Evolutionary conservation across 2,329 filamentous ascomycete species (phyloP).

Genomic region (Thelonectria olida): DNA sequence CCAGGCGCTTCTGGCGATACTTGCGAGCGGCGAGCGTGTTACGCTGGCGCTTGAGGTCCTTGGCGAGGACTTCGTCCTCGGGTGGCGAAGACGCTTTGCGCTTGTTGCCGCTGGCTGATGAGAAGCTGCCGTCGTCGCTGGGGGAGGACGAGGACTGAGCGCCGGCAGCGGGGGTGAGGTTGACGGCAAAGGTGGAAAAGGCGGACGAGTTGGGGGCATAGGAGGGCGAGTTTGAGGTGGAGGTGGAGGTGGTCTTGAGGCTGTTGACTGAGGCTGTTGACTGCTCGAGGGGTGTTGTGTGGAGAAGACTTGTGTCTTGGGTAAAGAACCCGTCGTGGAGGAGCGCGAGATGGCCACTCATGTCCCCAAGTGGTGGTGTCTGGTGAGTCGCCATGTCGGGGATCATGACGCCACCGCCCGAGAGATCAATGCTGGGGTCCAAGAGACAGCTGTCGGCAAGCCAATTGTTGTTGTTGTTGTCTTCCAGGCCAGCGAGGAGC

Average conservation of each 20-base stretch:
- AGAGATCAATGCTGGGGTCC: slow-evolving; percentile 13
- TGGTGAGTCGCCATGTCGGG: slow-evolving; percentile 20
- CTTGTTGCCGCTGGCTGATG: slow-evolving; percentile 17
- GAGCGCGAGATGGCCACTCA: slow-evolving; percentile 13
- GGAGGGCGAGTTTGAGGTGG: slow-evolving; percentile 28
- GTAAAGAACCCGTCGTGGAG: slow-evolving; percentile 26
- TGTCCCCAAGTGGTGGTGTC: slow-evolving; percentile 18
- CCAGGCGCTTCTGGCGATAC: slow-evolving; percentile 76
- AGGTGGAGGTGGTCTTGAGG: slow-evolving; percentile 11
- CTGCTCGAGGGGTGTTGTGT: slow-evolving; percentile 23
- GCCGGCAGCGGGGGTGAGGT: too few species aligned
- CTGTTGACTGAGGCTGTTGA: slow-evolving; percentile 12
- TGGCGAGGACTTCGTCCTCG: slow-evolving; percentile 36
- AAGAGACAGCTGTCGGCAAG: slow-evolving; percentile 9
- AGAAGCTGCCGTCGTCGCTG: slow-evolving; percentile 1
- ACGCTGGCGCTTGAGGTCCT: slow-evolving; percentile 66
- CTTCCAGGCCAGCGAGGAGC: slow-evolving; percentile 12
- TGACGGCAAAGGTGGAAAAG: slow-evolving; percentile 23
- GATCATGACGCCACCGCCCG: slow-evolving; percentile 23
- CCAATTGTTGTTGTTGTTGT: slow-evolving; percentile 14
- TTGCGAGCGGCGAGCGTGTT: slow-evolving; percentile 78
- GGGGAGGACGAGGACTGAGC: slow-evolving; percentile 22
- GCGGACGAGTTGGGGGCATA: slow-evolving; percentile 37
- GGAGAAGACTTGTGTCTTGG: slow-evolving; percentile 23
- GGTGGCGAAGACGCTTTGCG: slow-evolving; percentile 34